Evolutionary conservation across 2,329 filamentous ascomycete genomes (phyloP), one percentile per base, ranked within the genome.

Genomic region (Ophiostoma tasmaniense): DNA sequence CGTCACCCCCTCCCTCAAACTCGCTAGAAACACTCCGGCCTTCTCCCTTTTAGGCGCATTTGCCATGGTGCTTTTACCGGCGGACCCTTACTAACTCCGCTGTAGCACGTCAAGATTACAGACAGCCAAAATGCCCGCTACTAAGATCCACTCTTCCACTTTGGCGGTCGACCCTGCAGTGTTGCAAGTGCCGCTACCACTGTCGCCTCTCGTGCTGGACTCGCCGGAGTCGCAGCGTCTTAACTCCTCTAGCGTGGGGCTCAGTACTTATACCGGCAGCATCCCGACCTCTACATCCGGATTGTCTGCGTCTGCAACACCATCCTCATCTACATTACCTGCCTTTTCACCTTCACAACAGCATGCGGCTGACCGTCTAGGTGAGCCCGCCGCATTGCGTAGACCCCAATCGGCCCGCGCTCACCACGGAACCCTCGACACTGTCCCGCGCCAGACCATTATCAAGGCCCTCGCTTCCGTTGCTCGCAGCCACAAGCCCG

Each of bases 391-490:
- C 45, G 71, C 52, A 35, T 59, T 69, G 61, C 65, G 66, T 66
- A 68, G 69, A 69, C 71, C 71, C 22, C 67, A 69, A 45, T 72
- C 70, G 22, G 69, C 71, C 22, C 70, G 69, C 64, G 59, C 70
- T 13, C 66, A 68, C 25, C 66, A 67, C 52, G 81, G 82, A 39
- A 89, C 88, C 13, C 83, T 86, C 76, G 89, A 91, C 74, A 83
- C 83, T 65, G 82, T 93, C 73, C 90, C 91, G 14, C 87, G 88
- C 72, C 91, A 94, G 79, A 94, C 91, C 69, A 88, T 93, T 75
- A 87, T 93, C 81, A 93, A 95, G 80, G 91, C 90, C 6, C 80
- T 94, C 73, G 90, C 90, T 69, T 93, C 90, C 17, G 82, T 86
- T 61, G 81, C 84, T 69, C 84, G 84, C 75, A 85, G 82, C 73